Evolutionary conservation across 768 basidiomycete genomes (phyloP).

Genomic region (Lepiota brunneoincarnata): DNA sequence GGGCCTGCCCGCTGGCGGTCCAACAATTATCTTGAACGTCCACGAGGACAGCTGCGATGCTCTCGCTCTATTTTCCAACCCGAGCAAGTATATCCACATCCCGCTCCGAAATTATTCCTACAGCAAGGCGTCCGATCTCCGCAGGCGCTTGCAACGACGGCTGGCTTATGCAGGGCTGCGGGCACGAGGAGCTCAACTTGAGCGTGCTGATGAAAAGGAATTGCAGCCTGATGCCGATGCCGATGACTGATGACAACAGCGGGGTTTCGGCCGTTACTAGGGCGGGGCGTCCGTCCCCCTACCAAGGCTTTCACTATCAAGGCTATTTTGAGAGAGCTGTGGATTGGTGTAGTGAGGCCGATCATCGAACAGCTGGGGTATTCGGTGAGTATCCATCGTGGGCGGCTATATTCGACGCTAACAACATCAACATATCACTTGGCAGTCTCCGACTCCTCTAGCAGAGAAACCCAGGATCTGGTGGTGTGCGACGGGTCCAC

Average conservation of each 20-base stretch:
- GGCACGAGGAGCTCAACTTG: background rate
- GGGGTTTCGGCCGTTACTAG: background rate
- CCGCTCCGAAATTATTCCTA: background rate
- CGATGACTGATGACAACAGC: background rate
- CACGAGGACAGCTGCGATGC: slow-evolving; percentile 12
- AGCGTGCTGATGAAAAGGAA: too few species aligned
- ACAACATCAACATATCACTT: too few species aligned
- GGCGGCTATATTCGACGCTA: too few species aligned
- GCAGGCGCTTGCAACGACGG: background rate
- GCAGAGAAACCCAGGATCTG: too few species aligned
- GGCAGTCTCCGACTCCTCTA: too few species aligned
- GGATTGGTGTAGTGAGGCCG: too few species aligned
- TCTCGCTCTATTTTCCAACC: background rate
- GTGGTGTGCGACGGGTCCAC: too few species aligned
- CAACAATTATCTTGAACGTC: slow-evolving; percentile 14
- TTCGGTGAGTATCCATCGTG: too few species aligned
- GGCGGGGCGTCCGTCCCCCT: background rate
- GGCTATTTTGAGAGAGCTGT: too few species aligned
- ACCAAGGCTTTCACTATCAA: too few species aligned
- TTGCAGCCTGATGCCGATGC: too few species aligned
- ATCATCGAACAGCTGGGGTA: too few species aligned
- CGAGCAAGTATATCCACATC: slow-evolving; percentile 4
- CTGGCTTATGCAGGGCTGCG: background rate
- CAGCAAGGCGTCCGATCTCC: background rate
- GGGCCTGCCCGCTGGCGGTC: slow-evolving; percentile 1